These are phyloP conservation scores for Juglanconis oblonga DNA, from an alignment of 2,329 filamentous ascomycete genomes.

Conservation along the genomic window DNA sequence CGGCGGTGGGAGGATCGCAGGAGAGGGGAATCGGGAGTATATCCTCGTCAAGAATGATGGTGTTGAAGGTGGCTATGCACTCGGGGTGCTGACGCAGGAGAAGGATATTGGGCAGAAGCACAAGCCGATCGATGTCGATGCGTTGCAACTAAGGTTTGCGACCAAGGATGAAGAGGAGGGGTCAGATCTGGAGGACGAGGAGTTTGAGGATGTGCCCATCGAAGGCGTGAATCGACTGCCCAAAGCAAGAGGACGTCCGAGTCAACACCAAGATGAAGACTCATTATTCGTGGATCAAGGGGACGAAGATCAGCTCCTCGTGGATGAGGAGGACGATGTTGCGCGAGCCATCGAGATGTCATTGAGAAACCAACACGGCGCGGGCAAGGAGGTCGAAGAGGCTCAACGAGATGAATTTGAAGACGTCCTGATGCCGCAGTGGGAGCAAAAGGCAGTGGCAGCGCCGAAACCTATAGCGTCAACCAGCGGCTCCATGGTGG, in stretches of 20 bases:
- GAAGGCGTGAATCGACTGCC: constrained; percentile 84
- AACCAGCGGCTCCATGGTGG: constrained; percentile 60
- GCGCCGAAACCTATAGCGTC: constrained; percentile 49
- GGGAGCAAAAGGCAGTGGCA: constrained; percentile 54
- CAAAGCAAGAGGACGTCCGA: constrained; percentile 38
- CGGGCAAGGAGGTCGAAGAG: constrained; percentile 32
- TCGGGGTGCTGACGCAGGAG: constrained; percentile 86
- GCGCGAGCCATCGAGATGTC: constrained; percentile 83
- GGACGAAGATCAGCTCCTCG: constrained; percentile 20
- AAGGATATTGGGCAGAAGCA: constrained; percentile 76
- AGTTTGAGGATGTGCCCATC: constrained; percentile 91
- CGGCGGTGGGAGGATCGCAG: constrained; percentile 65
- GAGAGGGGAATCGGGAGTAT: constrained; percentile 90
- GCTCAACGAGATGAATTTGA: constrained; percentile 43
- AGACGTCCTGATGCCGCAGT: constrained; percentile 51
- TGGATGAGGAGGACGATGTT: constrained; percentile 60
- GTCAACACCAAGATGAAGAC: constrained; percentile 28
- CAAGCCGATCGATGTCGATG: constrained; percentile 91
- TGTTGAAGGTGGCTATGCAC: constrained; percentile 90
- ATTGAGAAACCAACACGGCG: constrained; percentile 60
- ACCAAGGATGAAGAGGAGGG: constrained; percentile 56
- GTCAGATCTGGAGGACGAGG: constrained; percentile 66
- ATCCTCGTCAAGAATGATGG: constrained; percentile 94
- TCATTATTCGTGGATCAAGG: constrained; percentile 40
- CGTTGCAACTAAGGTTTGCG: constrained; percentile 54